Percentiles rank a stretch among this genome's conserved stretches.
These are phyloP conservation scores for Setomelanomma holmii DNA, from an alignment of 2,329 filamentous ascomycete genomes.

Conservation along the genomic window DNA sequence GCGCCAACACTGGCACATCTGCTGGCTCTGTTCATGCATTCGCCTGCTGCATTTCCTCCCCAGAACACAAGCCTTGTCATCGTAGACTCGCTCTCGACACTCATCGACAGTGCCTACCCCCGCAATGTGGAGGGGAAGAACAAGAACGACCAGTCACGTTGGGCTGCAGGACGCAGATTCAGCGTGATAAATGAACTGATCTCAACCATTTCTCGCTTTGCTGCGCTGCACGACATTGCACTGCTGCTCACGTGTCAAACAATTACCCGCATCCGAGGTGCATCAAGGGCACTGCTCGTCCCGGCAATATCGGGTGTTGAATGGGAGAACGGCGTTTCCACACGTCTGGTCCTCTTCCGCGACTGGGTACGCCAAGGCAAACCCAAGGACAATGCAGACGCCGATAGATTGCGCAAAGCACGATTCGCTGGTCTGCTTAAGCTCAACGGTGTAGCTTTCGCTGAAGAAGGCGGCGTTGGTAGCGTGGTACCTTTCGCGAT, in stretches of 20 bases:
- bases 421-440: constrained; percentile 56
- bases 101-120: constrained; percentile 80
- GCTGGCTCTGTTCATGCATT: constrained; percentile 74
- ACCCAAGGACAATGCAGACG: constrained; percentile 29
- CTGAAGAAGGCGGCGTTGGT: constrained; percentile 52
- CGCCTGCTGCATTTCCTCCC: constrained; percentile 70
- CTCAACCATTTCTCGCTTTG: constrained; percentile 70
- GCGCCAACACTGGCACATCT: constrained; percentile 67
- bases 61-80: constrained; percentile 71
- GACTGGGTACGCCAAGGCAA: constrained; percentile 62
- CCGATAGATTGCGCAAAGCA: constrained; percentile 39
- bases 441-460: constrained; percentile 48
- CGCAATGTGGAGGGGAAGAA: constrained; percentile 56
- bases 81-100: constrained; percentile 77
- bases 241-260: constrained; percentile 81
- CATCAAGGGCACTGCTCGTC: constrained; percentile 71
- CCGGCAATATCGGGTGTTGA: constrained; percentile 76
- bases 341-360: constrained; percentile 77
- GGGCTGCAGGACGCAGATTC: constrained; percentile 59
- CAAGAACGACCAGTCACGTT: constrained; percentile 54
- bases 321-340: constrained; percentile 82
- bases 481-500: constrained; percentile 59
- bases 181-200: constrained; percentile 72
- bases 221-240: constrained; percentile 74
- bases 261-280: constrained; percentile 77